phyloP scores from a whole-genome alignment of 164 flowering plant genomes.

The Vitis rotundifolia region DNA sequence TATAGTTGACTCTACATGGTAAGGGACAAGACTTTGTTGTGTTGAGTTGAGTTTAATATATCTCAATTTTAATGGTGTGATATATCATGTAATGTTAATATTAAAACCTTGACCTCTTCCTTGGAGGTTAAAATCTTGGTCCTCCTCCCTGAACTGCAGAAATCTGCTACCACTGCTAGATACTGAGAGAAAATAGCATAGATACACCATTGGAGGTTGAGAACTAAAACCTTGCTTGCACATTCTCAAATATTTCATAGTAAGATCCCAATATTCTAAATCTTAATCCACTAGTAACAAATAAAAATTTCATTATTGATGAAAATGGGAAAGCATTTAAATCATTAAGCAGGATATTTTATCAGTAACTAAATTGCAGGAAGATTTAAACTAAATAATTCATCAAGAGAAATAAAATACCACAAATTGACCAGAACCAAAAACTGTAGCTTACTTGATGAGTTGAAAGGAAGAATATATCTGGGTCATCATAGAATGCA shows the following conservation, averaged over 20 bases:
- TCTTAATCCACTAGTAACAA: background rate
- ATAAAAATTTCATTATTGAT: background rate
- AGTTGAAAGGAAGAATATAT: conserved; percentile 89
- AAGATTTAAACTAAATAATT: background rate
- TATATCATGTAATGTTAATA: too few relatives aligned
- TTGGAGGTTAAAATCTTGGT: too few relatives aligned
- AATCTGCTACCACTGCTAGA: background rate
- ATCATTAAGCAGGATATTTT: background rate
- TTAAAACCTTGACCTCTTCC: too few relatives aligned
- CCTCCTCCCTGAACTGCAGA: too few relatives aligned
- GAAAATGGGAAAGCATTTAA: background rate
- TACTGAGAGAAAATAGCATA: background rate
- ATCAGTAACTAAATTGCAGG: background rate
- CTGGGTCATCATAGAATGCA: conserved; percentile 91
- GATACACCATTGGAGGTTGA: background rate
- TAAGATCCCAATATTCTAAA: background rate
- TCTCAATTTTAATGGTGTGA: too few relatives aligned
- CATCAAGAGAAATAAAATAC: too few relatives aligned
- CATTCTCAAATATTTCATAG: background rate
- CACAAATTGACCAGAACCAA: too few relatives aligned
- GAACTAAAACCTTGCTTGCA: background rate
- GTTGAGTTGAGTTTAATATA: too few relatives aligned
- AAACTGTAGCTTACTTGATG: conserved; percentile 65
- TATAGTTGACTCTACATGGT: too few relatives aligned
- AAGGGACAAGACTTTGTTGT: too few relatives aligned